phyloP scores from a whole-genome alignment of 2,329 filamentous ascomycete genomes.

The Cercospora sesami region DNA sequence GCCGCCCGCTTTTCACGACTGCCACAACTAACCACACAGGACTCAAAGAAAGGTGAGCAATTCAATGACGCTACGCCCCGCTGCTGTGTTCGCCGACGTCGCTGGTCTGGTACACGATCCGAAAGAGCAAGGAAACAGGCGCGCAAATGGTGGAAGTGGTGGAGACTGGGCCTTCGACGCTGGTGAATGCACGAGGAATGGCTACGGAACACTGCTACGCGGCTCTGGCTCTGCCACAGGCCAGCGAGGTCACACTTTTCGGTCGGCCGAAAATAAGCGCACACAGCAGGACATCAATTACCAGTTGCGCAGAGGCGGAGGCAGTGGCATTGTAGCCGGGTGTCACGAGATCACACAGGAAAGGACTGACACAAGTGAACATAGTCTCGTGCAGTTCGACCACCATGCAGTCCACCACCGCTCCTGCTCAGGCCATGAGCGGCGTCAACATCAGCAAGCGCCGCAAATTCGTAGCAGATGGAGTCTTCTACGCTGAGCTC shows the following conservation, averaged over 20 bases:
- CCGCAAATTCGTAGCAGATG: slow-evolving; percentile 75
- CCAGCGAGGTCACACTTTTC: neutral
- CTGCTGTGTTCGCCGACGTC: slow-evolving; percentile 1
- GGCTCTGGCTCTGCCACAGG: neutral
- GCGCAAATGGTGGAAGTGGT: neutral
- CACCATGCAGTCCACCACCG: slow-evolving; percentile 28
- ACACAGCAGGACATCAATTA: neutral
- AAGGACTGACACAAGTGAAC: neutral
- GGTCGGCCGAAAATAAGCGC: neutral
- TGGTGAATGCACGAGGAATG: neutral
- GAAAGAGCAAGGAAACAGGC: slow-evolving; percentile 4
- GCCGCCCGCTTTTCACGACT: slow-evolving; percentile 3
- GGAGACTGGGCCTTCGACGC: neutral
- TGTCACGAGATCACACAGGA: neutral
- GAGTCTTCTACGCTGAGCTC: slow-evolving; percentile 99
- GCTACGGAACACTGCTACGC: neutral
- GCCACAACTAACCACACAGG: slow-evolving; percentile 5
- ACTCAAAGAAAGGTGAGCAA: slow-evolving; percentile 1
- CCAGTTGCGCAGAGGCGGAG: neutral
- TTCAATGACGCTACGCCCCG: neutral
- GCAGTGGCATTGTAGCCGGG: neutral
- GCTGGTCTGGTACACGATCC: neutral
- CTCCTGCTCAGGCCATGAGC: slow-evolving; percentile 33
- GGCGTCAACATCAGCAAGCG: slow-evolving; percentile 70
- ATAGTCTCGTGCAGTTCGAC: slow-evolving; percentile 23